A percentile compares a stretch with the other conserved stretches of the same genome.
These are phyloP conservation scores for Vanderwaltozyma yarrowii DNA, from an alignment of 805 yeast species.

Conservation along the genomic window DNA sequence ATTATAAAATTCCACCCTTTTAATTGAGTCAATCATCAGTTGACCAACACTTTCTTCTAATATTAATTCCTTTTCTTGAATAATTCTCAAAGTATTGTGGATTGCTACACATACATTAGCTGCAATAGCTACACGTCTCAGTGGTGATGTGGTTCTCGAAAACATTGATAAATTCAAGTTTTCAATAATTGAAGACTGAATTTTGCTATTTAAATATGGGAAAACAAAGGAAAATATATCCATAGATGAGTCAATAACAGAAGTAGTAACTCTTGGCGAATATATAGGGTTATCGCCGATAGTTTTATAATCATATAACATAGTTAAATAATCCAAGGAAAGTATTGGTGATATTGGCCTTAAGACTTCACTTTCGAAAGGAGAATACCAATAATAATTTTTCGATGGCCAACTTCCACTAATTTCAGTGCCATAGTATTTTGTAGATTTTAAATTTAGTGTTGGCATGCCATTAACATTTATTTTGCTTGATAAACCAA, in stretches of 20 bases:
- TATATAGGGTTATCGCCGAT: constrained; percentile 9
- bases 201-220: constrained; percentile 60
- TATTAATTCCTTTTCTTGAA: constrained; percentile 13
- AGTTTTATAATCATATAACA: constrained; percentile 17
- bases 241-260: constrained; percentile 67
- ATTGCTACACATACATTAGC: constrained; percentile 58
- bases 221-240: constrained; percentile 64
- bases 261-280: constrained; percentile 37
- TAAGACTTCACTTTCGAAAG: constrained; percentile 26
- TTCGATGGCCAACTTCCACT: constrained; percentile 17
- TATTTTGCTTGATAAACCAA: constrained; percentile 46
- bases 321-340: constrained; percentile 34
- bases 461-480: constrained; percentile 30
- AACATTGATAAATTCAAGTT: constrained; percentile 51
- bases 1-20: constrained; percentile 31
- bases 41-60: constrained; percentile 33
- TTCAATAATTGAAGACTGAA: constrained; percentile 83
- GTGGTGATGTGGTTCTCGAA: constrained; percentile 28
- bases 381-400: constrained; percentile 28
- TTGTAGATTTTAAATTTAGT: constrained; percentile 22
- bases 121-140: constrained; percentile 39
- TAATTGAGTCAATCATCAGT: constrained; percentile 42
- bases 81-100: constrained; percentile 35
- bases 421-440: constrained; percentile 18
- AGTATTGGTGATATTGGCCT: constrained; percentile 33